phyloP scores from a whole-genome alignment of 371 early-diverging fungal species.

The Apophysomyces trapeziformis region DNA sequence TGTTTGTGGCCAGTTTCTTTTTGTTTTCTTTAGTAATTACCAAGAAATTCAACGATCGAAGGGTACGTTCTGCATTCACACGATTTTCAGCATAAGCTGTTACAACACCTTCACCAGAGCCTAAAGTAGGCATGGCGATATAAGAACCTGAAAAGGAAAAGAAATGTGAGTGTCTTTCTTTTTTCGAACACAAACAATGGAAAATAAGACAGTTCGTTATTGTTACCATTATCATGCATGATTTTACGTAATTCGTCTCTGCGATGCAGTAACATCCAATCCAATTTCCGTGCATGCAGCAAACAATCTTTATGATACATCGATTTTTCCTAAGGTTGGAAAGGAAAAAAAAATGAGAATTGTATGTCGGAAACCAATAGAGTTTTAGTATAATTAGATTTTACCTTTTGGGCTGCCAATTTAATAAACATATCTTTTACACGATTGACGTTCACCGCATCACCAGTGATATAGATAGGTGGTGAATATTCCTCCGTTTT shows the following conservation, averaged over 20 bases:
- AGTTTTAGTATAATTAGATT: neutral
- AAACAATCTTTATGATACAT: conserved; percentile 51
- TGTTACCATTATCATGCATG: conserved; percentile 76
- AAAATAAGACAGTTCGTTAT: neutral
- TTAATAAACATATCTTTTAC: conserved; percentile 55
- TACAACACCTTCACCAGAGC: conserved; percentile 55
- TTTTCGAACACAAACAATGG: neutral
- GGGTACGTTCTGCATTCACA: conserved; percentile 76
- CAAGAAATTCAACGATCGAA: conserved; percentile 72
- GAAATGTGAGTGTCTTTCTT: neutral
- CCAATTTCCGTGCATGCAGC: conserved; percentile 67
- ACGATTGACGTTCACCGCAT: conserved; percentile 37
- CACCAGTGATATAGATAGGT: conserved; percentile 49
- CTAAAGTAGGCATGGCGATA: conserved; percentile 68
- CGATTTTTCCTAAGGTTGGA: conserved; percentile 37
- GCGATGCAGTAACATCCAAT: conserved; percentile 74
- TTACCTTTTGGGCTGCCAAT: conserved; percentile 50
- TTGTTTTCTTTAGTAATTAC: conserved; percentile 34
- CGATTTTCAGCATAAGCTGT: conserved; percentile 69
- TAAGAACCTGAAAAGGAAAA: conserved; percentile 41
- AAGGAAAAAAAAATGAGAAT: neutral
- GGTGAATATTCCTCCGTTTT: conserved; percentile 13
- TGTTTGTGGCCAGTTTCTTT: no score
- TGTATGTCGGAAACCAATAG: neutral
- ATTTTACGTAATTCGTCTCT: conserved; percentile 68